phyloP scores from a whole-genome alignment of 371 early-diverging fungal genomes.

The Conidiobolus incongruus region DNA sequence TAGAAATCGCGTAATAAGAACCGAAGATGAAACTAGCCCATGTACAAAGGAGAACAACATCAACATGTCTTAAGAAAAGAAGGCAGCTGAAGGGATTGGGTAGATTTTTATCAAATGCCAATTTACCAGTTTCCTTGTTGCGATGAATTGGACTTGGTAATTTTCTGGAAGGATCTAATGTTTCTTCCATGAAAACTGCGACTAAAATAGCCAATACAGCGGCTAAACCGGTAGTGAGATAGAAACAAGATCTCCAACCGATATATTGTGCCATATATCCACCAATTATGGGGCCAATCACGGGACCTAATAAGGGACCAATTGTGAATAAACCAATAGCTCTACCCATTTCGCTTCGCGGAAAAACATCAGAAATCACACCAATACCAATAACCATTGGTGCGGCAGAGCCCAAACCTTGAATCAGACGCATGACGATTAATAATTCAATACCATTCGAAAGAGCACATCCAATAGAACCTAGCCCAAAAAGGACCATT shows the following conservation, averaged over 20 bases:
- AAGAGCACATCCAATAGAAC: constrained; percentile 38
- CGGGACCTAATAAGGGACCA: constrained; percentile 28
- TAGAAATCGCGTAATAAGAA: constrained; percentile 19
- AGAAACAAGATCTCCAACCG: constrained; percentile 42
- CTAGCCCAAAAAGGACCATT: constrained; percentile 22
- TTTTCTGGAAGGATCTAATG: constrained; percentile 12
- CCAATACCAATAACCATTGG: constrained; percentile 51
- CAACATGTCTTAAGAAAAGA: constrained; percentile 15
- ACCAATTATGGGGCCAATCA: constrained; percentile 19
- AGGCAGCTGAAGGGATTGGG: constrained; percentile 13
- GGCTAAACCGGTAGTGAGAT: constrained; percentile 24
- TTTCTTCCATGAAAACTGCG: constrained; percentile 41
- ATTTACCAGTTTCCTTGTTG: neutral
- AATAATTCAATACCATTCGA: constrained; percentile 24
- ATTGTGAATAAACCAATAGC: constrained; percentile 32
- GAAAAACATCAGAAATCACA: constrained; percentile 25
- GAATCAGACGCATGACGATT: constrained; percentile 32
- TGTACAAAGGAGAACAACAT: constrained; percentile 17
- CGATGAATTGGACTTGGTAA: neutral
- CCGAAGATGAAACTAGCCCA: constrained; percentile 27
- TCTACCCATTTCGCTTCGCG: constrained; percentile 17
- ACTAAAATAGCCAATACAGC: constrained; percentile 11
- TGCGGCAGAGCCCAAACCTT: constrained; percentile 44
- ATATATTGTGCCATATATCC: constrained; percentile 20
- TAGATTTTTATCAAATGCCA: neutral